Evolutionary conservation across 306 rosid species (phyloP), one percentile per base, ranked within the genome.

Genomic region (Sechiopsis laciniata): DNA sequence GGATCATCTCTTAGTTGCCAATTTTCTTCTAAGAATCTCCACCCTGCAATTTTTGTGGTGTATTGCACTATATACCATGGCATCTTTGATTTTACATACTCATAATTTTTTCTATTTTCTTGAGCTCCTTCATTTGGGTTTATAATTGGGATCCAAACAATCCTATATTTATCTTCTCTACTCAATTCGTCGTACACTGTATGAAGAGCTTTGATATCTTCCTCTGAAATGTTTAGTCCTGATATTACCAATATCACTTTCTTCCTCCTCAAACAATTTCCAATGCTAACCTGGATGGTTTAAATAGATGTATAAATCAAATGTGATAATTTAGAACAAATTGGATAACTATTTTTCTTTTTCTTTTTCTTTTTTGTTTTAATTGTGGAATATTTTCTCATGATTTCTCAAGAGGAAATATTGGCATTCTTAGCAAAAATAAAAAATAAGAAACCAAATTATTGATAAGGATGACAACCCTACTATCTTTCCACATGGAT

Each of bases 61-160:
- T 40, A 32, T 13, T 71, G 87, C 20, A 83, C 78, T 54, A 73
- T 65, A 29, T 72, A 80, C 86, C 82, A 80, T 16, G 84, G 79
- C 84, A 85, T 71, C 55, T 42, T 65, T 0, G 66, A 6, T 17
- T 67, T 52, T 21, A 74, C 48, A 6, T 26, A 10, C 0, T 76
- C 79, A 32, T 75, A 85, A 71, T 51, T 78, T 46, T 11, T 57
- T 16, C 32, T 57, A 29, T 74, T 8, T 2, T 76, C 77, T 4
- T 86, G 81, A 0, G 16, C 81, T 87, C 87, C 77, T n/a, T 79
- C 75, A 12, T 86, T 86, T 76, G 75, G 19, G 58, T 54, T 54
- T 8, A 85, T 90, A 19, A 83, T 50, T 0, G 90, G 91, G 46
- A 88, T 15, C 94, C 96, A 91, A 14, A 91, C 84, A 35, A 91